A percentile compares a stretch with the other conserved stretches of the same genome.
These are phyloP conservation scores for Pseudonitzschia pungens DNA, from an alignment of 108 stramenopile species.

Conservation along the genomic window DNA sequence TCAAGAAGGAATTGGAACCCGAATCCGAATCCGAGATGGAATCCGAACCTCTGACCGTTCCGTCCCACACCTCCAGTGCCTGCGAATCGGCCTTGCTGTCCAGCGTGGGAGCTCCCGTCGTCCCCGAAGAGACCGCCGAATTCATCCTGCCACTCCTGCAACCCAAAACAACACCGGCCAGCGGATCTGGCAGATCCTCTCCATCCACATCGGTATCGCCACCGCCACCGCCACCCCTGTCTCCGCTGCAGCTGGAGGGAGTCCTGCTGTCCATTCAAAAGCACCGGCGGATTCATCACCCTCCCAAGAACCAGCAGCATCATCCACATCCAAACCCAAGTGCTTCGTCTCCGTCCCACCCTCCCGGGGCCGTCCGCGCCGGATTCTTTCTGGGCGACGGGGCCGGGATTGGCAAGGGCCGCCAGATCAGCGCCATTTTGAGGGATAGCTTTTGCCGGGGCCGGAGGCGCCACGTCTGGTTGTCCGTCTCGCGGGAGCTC, in stretches of 20 bases:
- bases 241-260: conserved; percentile 67
- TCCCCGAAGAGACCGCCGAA: conserved; percentile 24
- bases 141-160: conserved; percentile 31
- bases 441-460: conserved; percentile 44
- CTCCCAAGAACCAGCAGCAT: background rate
- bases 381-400: conserved; percentile 91
- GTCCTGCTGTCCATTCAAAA: conserved; percentile 47
- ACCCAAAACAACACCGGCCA: background rate
- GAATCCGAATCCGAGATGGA: too few relatives aligned
- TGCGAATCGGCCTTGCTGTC: conserved; percentile 55
- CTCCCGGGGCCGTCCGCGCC: conserved; percentile 25
- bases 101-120: conserved; percentile 35
- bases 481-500: conserved; percentile 55
- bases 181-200: too few relatives aligned
- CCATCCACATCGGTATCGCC: too few relatives aligned
- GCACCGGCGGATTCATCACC: conserved; percentile 39
- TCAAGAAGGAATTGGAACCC: too few relatives aligned
- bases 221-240: conserved; percentile 23
- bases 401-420: conserved; percentile 84
- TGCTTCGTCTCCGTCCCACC: too few relatives aligned
- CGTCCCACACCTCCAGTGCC: conserved; percentile 48
- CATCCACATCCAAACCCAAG: too few relatives aligned
- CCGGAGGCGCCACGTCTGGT: conserved; percentile 57
- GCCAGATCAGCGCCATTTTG: conserved; percentile 60
- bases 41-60: background rate